Base-by-base conservation (phyloP, 2,329 filamentous ascomycete species). In the Aspergillus fumigatiaffinis region DNA sequence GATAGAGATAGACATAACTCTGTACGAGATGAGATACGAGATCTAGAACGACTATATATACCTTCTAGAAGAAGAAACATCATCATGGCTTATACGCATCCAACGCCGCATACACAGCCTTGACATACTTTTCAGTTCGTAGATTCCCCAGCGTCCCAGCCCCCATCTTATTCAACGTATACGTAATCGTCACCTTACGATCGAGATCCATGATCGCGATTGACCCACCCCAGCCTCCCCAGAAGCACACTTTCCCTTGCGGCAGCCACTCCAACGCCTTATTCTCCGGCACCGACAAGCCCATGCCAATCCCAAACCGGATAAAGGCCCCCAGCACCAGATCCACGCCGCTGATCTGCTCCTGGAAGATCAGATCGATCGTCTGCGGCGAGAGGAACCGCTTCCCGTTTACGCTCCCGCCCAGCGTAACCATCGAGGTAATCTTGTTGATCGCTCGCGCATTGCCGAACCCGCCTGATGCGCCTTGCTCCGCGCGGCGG, bases 141-240 rank as follows among this genome's bases (percentile, higher is more conserved):
- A 51, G 50, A 42, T 68, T 73, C 0, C 73, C 74, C n/a, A 73
- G 3, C 1, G 65, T 63, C 6, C 67, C 69, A 2, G 17, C 1
- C 1, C 54, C 65, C 76, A 80, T 79, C 54, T 72, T 76, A 57
- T 80, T 80, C 77, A 81, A 80, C 2, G 69, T 65, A 66, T 81
- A 81, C 0, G 67, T 64, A 29, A 81, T 73, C 0, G 79, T 80
- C 57, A 80, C 63, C 17, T 68, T 63, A 2, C 72, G 63, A 32
- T 79, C 75, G 4, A 73, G 42, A 60, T 82, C 79, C 70, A 80
- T 77, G 28, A 80, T 57, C 3, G 71, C 60, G 1, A 78, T 55
- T 0, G 77, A 79, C 0, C 79, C 79, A 10, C 79, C 79, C 73
- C 73, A 80, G 0, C 79, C 79, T 25, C 72, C 70, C 78, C 79